Evolutionary conservation across 2,329 filamentous ascomycete species (phyloP).

Genomic region (Leptosphaerulina australis): DNA sequence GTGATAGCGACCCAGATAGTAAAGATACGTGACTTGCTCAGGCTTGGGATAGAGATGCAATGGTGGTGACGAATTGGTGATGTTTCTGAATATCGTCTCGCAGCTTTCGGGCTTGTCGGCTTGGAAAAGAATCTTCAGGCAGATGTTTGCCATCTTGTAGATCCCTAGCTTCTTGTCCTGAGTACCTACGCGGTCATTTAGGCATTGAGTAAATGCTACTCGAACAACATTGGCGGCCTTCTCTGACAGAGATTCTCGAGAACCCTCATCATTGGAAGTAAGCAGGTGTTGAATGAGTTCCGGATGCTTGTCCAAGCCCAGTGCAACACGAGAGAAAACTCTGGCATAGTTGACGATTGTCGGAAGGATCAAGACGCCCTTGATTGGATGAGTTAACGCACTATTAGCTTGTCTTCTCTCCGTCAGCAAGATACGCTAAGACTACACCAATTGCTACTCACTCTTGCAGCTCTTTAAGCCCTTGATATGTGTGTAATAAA

Average conservation of each 20-base stretch:
- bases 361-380: slow-evolving; percentile 81
- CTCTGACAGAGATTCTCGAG: slow-evolving; percentile 80
- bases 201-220: slow-evolving; percentile 86
- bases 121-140: slow-evolving; percentile 85
- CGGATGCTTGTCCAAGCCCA: slow-evolving; percentile 80
- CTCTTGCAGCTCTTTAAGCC: slow-evolving; percentile 76
- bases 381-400: slow-evolving; percentile 77
- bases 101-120: slow-evolving; percentile 83
- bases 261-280: slow-evolving; percentile 65
- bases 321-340: slow-evolving; percentile 79
- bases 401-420: slow-evolving; percentile 71
- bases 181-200: slow-evolving; percentile 72
- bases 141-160: slow-evolving; percentile 90
- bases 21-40: slow-evolving; percentile 89
- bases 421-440: slow-evolving; percentile 9
- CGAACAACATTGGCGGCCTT: slow-evolving; percentile 87
- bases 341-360: slow-evolving; percentile 83
- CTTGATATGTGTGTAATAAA: slow-evolving; percentile 74
- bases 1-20: slow-evolving; percentile 90
- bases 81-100: slow-evolving; percentile 87
- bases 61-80: slow-evolving; percentile 81
- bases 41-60: slow-evolving; percentile 80
- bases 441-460: slow-evolving; percentile 52
- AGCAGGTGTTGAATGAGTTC: slow-evolving; percentile 73
- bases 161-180: slow-evolving; percentile 79